A percentile compares a stretch with the other conserved stretches of the same genome.
Evolutionary conservation across 2,329 filamentous ascomycete species (phyloP).

Genomic region (Hortaea sp.): DNA sequence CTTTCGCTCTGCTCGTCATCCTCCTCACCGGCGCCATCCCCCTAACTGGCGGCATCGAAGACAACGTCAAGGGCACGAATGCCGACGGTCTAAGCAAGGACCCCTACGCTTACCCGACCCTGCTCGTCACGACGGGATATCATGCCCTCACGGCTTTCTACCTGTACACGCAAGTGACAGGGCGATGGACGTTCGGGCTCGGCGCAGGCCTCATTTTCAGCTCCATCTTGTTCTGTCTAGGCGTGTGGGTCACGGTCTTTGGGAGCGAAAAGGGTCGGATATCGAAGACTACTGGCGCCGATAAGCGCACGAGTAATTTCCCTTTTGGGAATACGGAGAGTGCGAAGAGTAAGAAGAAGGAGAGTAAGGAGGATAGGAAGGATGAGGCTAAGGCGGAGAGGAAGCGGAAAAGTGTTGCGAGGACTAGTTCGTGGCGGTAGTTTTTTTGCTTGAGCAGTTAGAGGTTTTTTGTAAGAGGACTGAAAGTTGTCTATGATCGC

Average conservation of each 20-base stretch:
- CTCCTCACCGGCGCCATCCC: slow-evolving; percentile 63
- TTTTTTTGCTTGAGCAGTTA: too few species aligned
- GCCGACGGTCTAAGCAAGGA: slow-evolving; percentile 5
- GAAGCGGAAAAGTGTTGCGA: slow-evolving; percentile 15
- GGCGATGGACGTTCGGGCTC: slow-evolving; percentile 33
- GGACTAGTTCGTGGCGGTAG: slow-evolving; percentile 2
- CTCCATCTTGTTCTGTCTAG: slow-evolving; percentile 49
- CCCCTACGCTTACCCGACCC: slow-evolving; percentile 48
- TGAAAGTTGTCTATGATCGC: too few species aligned
- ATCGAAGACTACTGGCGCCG: slow-evolving; percentile 53
- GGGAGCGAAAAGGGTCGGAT: slow-evolving; percentile 46
- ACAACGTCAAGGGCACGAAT: slow-evolving; percentile 1
- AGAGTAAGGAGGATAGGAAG: slow-evolving; percentile 17
- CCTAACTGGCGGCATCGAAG: neutral
- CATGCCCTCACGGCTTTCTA: slow-evolving; percentile 55
- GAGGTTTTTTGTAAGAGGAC: too few species aligned
- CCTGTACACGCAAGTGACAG: slow-evolving; percentile 49
- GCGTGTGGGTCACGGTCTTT: slow-evolving; percentile 55
- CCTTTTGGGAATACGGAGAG: slow-evolving; percentile 49
- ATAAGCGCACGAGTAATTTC: slow-evolving; percentile 56
- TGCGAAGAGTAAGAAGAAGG: slow-evolving; percentile 22
- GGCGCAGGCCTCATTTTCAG: slow-evolving; percentile 50
- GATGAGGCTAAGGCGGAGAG: slow-evolving; percentile 2
- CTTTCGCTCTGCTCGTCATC: slow-evolving; percentile 53
- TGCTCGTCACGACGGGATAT: slow-evolving; percentile 57